Evolutionary conservation across 106 monocot species (phyloP).

Genomic region (Iris macrosiphon): DNA sequence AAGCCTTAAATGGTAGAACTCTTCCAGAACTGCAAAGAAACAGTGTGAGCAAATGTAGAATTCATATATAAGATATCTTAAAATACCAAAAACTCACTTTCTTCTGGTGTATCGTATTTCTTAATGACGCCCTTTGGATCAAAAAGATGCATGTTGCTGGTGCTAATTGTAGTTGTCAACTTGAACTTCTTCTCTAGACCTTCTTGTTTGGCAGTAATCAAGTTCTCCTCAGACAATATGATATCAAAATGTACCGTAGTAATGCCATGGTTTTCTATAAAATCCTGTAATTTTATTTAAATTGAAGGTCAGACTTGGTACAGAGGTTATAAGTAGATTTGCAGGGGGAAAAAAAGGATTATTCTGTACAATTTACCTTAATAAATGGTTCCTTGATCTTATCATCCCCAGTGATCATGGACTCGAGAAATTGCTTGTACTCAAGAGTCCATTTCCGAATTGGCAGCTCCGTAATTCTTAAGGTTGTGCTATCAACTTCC

Average conservation of each 20-base stretch:
- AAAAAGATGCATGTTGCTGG: constrained; percentile 93
- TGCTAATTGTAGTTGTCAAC: constrained; percentile 61
- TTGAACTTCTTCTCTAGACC: constrained; percentile 84
- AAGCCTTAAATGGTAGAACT: constrained; percentile 65
- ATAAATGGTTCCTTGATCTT: constrained; percentile 92
- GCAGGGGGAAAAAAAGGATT: neutral
- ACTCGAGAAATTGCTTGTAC: constrained; percentile 79
- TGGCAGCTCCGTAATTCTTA: constrained; percentile 77
- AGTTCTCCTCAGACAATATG: constrained; percentile 58
- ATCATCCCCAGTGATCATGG: constrained; percentile 46
- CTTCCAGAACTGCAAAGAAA: constrained; percentile 58
- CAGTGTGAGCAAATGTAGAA: neutral
- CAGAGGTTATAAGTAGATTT: neutral
- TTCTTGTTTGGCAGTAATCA: constrained; percentile 60
- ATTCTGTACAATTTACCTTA: constrained; percentile 27
- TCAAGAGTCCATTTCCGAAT: constrained; percentile 88
- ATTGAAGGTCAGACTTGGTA: neutral
- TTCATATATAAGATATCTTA: too few relatives aligned
- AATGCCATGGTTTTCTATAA: constrained; percentile 60
- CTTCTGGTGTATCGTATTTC: constrained; percentile 77
- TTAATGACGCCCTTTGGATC: constrained; percentile 66
- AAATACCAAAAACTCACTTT: constrained; percentile 38
- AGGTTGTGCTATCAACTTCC: constrained; percentile 51
- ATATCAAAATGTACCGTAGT: constrained; percentile 65
- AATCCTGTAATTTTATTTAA: constrained; percentile 35